Evolutionary conservation across 345 rosid genomes (phyloP), one percentile per base, ranked within the genome.

Genomic region (Aegle marmelos): DNA sequence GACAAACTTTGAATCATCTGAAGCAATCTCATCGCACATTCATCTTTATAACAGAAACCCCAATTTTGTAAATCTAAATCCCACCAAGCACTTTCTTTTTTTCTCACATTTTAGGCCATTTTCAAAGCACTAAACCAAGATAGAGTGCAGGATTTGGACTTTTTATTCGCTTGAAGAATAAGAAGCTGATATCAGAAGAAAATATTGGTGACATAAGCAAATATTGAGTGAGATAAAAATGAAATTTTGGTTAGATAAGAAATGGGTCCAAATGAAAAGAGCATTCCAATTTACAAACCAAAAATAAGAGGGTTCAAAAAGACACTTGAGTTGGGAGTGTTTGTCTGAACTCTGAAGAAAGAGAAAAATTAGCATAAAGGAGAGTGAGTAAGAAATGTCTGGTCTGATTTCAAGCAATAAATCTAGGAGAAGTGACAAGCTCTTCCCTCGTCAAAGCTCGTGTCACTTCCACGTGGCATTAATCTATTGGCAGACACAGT

Each of bases 341-440:
- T 45, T 41, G 58, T 48, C 57, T 22, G 73, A 50, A 36, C 68
- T 30, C 30, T 45, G 45, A 68, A 58, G 68, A 80, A 48, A 41
- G 31, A 66, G 79, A 54, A 50, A 73, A 45, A 2, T 68, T 17
- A 36, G 77, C n/a, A 54, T 39, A 58, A 3, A 3, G 50, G 56
- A 41, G 58, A 6, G 81, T 25, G 58, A 6, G 81, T 25, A 65
- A 73, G 75, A 73, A 72, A 74, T 69, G 77, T 78, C 76, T 54
- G 80, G 75, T 80, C 79, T 41, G 75, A 5, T 74, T 76, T 71
- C 36, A 73, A 74, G 84, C 83, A 87, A 80, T 78, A 39, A 84
- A 79, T 73, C 56, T 63, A 41, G 82, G 17, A 73, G 62, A 70
- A 53, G 80, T 28, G 66, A 68, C 76, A 63, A 8, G 33, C 78